phyloP scores from a whole-genome alignment of 495 filamentous ascomycete genomes.

The Diplogelasinospora grovesii region DNA sequence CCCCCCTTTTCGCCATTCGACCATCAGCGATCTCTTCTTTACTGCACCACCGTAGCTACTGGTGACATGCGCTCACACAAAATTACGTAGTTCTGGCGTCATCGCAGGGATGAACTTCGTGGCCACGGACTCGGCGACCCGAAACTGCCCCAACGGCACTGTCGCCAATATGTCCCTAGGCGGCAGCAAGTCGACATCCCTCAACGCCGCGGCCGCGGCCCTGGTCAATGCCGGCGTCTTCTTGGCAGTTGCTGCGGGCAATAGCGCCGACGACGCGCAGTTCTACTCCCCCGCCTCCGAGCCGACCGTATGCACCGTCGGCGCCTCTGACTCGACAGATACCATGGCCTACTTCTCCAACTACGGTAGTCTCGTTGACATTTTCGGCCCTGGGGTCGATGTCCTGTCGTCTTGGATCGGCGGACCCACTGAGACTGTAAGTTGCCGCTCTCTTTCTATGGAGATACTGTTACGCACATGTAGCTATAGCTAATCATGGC shows the following conservation, averaged over 20 bases:
- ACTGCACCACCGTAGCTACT: no score
- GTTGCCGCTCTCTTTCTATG: slow-evolving; percentile 7
- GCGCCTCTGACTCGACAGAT: slow-evolving; percentile 42
- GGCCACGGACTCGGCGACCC: slow-evolving; percentile 24
- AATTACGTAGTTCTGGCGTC: slow-evolving; percentile 21
- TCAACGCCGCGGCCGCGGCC: slow-evolving; percentile 46
- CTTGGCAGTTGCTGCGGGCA: slow-evolving; percentile 49
- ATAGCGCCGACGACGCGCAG: slow-evolving; percentile 35
- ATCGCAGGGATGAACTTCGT: slow-evolving; percentile 43
- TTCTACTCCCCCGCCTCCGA: slow-evolving; percentile 49
- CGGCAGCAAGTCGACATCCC: slow-evolving; percentile 42
- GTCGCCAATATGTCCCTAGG: slow-evolving; percentile 49
- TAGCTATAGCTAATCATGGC: neutral
- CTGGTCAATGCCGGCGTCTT: slow-evolving; percentile 44
- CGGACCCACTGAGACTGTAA: slow-evolving; percentile 36
- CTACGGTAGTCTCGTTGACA: slow-evolving; percentile 52
- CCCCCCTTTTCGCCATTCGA: no score
- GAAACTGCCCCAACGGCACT: slow-evolving; percentile 28
- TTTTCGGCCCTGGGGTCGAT: slow-evolving; percentile 53
- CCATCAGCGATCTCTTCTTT: no score
- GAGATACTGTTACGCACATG: neutral
- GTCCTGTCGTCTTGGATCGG: slow-evolving; percentile 53
- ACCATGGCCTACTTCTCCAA: slow-evolving; percentile 54
- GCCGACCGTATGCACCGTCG: slow-evolving; percentile 52
- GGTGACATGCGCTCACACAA: no score